Evolutionary conservation across 257 asterid species (phyloP), one percentile per base, ranked within the genome.

Genomic region (Vinca minor): DNA sequence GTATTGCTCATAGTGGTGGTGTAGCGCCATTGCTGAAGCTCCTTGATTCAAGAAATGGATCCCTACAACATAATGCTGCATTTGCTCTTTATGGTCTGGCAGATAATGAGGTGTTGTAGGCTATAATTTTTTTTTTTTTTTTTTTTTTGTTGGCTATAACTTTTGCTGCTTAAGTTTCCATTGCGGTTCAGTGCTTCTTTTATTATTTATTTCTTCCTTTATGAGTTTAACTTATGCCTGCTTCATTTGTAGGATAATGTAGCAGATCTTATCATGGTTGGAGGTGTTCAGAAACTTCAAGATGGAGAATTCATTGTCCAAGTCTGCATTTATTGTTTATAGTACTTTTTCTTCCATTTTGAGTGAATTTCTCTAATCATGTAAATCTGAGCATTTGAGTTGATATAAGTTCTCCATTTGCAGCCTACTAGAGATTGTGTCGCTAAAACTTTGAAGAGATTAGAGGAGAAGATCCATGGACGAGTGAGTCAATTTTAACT

Each of bases 351-450:
- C 18, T 44, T 44, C 20, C n/a, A 0, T 12, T 44, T 44, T 44
- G 49, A 41, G 8, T 28, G 15, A 10, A 23, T 63, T 55, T 68
- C 26, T 58, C 36, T 46, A 34, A 54, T 46, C 63, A 13, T 35
- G 56, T 31, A 31, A 56, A 34, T 18, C 25, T 56, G 26, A 7
- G 41, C 62, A 31, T 18, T 57, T 66, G 32, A 31, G 8, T 50
- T 62, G 29, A 62, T 23, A 9, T 32, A 63, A 67, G 42, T 26
- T 56, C 62, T 35, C 46, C 28, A 29, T 80, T 72, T 80, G 81
- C 98, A 93, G 99, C 99, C 99, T 56, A 93, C 99, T 65, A 85
- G 91, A 77, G 99, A 89, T 75, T 93, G 99, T 76, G 97, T 93
- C 36, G 96, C 95, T 66, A 93, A 90, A 84, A 93, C 99, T 21